Percentiles rank a stretch among this genome's conserved stretches.
These are phyloP conservation scores for Thraustotheca clavata DNA, from an alignment of 352 stramenopile genomes.

Conservation along the genomic window DNA sequence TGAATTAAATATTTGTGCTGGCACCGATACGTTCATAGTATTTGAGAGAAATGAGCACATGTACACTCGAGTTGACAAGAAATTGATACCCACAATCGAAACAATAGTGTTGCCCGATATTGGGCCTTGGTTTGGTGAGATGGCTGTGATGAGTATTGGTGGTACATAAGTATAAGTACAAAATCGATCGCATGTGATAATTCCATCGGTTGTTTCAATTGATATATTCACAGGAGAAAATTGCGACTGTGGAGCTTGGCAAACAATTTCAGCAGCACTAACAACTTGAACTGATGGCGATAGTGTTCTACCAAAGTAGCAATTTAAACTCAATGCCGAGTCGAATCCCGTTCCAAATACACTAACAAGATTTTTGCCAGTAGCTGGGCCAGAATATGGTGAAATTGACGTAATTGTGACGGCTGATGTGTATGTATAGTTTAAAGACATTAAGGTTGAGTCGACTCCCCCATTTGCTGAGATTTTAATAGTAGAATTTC, in stretches of 20 bases:
- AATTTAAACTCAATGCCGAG: background rate
- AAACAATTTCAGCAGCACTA: background rate
- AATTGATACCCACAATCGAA: background rate
- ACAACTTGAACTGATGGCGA: background rate
- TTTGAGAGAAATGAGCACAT: background rate
- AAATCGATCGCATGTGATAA: background rate
- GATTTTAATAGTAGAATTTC: background rate
- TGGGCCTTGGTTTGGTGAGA: conserved; percentile 3
- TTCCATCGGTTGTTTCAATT: background rate
- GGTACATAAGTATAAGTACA: background rate
- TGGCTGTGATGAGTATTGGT: background rate
- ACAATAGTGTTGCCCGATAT: background rate
- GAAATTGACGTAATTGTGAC: background rate
- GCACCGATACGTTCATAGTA: background rate
- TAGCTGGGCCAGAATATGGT: background rate
- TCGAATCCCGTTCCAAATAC: conserved; percentile 14
- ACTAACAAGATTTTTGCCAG: background rate
- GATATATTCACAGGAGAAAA: background rate
- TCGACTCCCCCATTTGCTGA: background rate
- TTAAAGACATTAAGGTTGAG: background rate
- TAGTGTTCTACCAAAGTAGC: background rate
- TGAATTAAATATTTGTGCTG: background rate
- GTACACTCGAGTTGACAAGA: background rate
- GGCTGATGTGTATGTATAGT: background rate
- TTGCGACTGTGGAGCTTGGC: background rate